Percentiles rank a stretch among this genome's conserved stretches.
phyloP scores from a whole-genome alignment of 805 yeast species.

The Torulaspora maleeae region DNA sequence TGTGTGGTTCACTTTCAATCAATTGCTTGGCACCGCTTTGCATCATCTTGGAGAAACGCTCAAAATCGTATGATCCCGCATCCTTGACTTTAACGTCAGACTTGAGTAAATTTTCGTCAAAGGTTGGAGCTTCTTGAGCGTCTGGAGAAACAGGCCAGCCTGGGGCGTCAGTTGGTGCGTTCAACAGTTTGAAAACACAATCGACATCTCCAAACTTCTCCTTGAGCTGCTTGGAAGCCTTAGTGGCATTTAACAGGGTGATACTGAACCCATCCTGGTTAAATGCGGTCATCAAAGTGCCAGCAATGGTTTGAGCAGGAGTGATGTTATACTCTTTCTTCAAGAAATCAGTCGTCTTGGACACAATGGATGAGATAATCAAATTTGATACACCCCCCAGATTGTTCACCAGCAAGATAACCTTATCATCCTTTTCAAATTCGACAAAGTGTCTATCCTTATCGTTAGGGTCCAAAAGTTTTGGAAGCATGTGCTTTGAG shows the following conservation, averaged over 20 bases:
- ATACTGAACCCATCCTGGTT: constrained; percentile 90
- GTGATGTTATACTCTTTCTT: constrained; percentile 47
- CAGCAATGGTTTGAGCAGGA: constrained; percentile 68
- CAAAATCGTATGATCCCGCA: constrained; percentile 38
- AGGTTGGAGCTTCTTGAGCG: constrained; percentile 31
- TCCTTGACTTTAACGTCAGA: constrained; percentile 33
- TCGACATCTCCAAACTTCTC: constrained; percentile 32
- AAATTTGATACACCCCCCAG: constrained; percentile 85
- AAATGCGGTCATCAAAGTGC: constrained; percentile 82
- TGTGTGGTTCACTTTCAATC: constrained; percentile 68
- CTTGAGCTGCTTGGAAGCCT: constrained; percentile 40
- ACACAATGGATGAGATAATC: constrained; percentile 69
- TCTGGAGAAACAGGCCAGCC: constrained; percentile 56
- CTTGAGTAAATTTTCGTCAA: constrained; percentile 30
- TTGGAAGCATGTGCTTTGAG: constrained; percentile 52
- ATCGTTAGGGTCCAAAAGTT: constrained; percentile 59
- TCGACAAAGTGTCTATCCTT: constrained; percentile 76
- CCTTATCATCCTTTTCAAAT: constrained; percentile 60
- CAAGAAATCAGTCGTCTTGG: constrained; percentile 51
- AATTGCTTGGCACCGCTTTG: constrained; percentile 48
- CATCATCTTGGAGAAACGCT: constrained; percentile 37
- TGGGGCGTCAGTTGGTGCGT: constrained; percentile 70
- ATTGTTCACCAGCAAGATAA: constrained; percentile 70
- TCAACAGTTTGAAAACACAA: constrained; percentile 52
- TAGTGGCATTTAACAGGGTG: constrained; percentile 68